A percentile compares a stretch with the other conserved stretches of the same genome.
These are phyloP conservation scores for Pythium phragmitis DNA, from an alignment of 352 stramenopile species.

Conservation along the genomic window DNA sequence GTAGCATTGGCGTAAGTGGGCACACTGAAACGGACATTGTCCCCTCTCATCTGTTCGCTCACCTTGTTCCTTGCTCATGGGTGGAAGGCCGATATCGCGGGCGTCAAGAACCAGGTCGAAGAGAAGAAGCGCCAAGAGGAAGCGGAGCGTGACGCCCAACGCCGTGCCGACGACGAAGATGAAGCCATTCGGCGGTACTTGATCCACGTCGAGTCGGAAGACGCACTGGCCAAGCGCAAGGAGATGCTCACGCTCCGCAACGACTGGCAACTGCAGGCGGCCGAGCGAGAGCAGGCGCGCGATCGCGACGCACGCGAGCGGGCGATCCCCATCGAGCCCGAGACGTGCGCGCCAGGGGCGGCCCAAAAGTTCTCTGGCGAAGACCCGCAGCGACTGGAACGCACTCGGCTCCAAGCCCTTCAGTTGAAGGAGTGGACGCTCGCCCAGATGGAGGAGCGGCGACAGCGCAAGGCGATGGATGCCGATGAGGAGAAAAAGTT, in stretches of 20 bases:
- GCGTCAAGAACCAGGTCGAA: constrained; percentile 73
- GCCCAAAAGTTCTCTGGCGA: constrained; percentile 76
- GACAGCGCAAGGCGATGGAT: constrained; percentile 39
- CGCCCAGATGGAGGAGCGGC: constrained; percentile 52
- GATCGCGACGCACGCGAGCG: constrained; percentile 35
- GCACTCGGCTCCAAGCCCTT: constrained; percentile 57
- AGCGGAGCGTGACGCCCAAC: constrained; percentile 40
- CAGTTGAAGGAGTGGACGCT: constrained; percentile 72
- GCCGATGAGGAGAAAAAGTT: constrained; percentile 42
- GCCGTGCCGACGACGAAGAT: constrained; percentile 50
- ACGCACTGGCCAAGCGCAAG: constrained; percentile 54
- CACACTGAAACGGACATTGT: neutral
- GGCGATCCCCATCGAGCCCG: constrained; percentile 45
- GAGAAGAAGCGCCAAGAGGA: constrained; percentile 58
- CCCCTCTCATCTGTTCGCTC: neutral
- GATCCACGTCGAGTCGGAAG: constrained; percentile 75
- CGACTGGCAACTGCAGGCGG: constrained; percentile 57
- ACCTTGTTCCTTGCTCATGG: neutral
- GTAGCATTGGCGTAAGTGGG: constrained; percentile 55
- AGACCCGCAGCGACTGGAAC: constrained; percentile 53
- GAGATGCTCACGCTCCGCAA: constrained; percentile 66
- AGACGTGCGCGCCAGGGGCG: constrained; percentile 47
- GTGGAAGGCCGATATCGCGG: constrained; percentile 62
- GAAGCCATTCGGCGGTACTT: constrained; percentile 70
- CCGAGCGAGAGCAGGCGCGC: constrained; percentile 28